These are phyloP conservation scores for Sporothrix pseudoabietina DNA, from an alignment of 2,329 filamentous ascomycete species.

Conservation along the genomic window DNA sequence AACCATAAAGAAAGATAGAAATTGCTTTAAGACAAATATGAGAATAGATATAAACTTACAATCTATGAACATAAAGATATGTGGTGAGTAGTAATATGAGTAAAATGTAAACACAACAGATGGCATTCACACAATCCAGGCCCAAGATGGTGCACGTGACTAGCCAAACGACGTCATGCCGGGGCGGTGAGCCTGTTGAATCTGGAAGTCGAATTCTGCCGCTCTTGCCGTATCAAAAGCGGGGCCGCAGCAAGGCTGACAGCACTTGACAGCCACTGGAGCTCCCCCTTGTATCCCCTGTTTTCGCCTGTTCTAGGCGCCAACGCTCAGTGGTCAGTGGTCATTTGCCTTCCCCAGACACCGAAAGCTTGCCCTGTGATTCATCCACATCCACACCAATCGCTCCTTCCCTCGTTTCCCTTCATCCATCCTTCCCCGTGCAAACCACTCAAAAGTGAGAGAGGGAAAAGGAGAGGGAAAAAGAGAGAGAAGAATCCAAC, in stretches of 20 bases:
- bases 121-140: too few species aligned
- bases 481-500: background rate
- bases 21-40: too few species aligned
- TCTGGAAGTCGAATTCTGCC: background rate
- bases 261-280: background rate
- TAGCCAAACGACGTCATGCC: constrained; percentile 14
- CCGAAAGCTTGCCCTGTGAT: constrained; percentile 1
- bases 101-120: too few species aligned
- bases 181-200: constrained; percentile 3
- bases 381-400: background rate
- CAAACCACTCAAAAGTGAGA: background rate
- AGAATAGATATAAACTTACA: too few species aligned
- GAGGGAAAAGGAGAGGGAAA: background rate
- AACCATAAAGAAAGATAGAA: too few species aligned
- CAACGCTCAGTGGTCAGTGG: background rate
- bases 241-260: constrained; percentile 19
- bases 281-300: background rate
- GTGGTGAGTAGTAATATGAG: too few species aligned
- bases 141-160: background rate
- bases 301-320: background rate
- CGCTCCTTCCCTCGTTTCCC: background rate
- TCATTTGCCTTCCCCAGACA: background rate
- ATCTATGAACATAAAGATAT: too few species aligned
- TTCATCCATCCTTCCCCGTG: background rate
- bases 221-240: constrained; percentile 20